Evolutionary conservation across 805 yeast species (phyloP), one percentile per base, ranked within the genome.

Genomic region (Sugiyamaella qingdaonensis): DNA sequence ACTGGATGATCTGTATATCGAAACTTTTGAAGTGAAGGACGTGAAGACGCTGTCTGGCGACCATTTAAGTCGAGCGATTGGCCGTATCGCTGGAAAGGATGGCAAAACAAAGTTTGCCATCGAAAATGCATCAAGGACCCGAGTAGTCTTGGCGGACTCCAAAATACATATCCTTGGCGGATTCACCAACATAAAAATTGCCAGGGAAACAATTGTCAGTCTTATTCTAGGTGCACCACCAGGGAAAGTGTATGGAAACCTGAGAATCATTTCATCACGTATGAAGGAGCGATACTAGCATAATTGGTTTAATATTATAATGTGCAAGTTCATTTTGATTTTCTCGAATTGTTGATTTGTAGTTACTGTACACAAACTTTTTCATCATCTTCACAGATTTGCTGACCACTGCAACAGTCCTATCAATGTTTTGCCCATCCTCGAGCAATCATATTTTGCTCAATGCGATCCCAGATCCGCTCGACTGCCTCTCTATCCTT

Each of bases 41-140:
- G 97, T 94, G 54, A 95, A 94, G 73, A 92, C 97, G 3, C 76
- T 94, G 61, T 84, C 82, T 29, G 99, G 98, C 27, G 99, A 94
- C 73, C 99, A 94, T 80, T 77, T 94, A 68, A 86, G 96, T 49
- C 85, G 99, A 79, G 99, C 99, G 7, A 94, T 94, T 68, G 99
- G 99, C 66, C 89, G 99, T 79, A 94, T 94, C 71, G 99, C 99
- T 11, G 99, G 99, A 71, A 95, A 94, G 68, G 99, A 94, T 68
- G 99, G 99, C 67, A 92, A 91, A 73, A 94, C 98, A 57, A 94
- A 92, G 74, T 94, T 92, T 70, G 97, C 99, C 32, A 94, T 94
- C 66, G 99, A 94, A 73, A 94, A 94, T 67, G 97, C 99, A 14
- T 92, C 98, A 19, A 82, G 98, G 74, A 94, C 99, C 10, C 86